Percentiles rank a stretch among this genome's conserved stretches.
Conservation (phyloP, 2,329 filamentous ascomycete species). For the Cladorrhinum sp. region DNA sequence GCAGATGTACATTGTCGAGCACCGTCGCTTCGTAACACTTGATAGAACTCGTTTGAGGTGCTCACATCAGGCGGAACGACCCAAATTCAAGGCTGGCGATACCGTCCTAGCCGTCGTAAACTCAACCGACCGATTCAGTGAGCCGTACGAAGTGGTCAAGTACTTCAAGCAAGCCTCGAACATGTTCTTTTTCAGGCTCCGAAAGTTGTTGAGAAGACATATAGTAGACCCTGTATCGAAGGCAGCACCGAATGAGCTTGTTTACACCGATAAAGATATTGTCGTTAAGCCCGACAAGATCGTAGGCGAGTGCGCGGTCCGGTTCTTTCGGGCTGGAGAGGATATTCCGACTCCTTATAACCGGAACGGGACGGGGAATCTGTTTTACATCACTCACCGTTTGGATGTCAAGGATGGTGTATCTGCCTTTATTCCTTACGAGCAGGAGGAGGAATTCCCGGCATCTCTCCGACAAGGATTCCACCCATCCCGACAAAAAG, state of each 20-base stretch:
- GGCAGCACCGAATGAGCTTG: constrained; percentile 54
- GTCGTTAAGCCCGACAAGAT: constrained; percentile 42
- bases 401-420: constrained; percentile 29
- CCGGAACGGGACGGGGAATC: constrained; percentile 61
- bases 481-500: constrained; percentile 38
- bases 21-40: constrained; percentile 62
- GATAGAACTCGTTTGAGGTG: constrained; percentile 55
- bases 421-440: constrained; percentile 35
- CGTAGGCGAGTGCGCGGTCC: constrained; percentile 56
- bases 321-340: constrained; percentile 47
- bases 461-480: constrained; percentile 52
- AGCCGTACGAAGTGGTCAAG: constrained; percentile 59
- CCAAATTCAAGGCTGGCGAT: constrained; percentile 46
- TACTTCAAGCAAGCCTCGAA: constrained; percentile 29
- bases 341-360: constrained; percentile 62
- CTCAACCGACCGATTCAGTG: constrained; percentile 40
- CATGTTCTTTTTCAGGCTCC: constrained; percentile 42
- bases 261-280: constrained; percentile 50
- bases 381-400: constrained; percentile 59
- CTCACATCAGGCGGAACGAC: constrained; percentile 32
- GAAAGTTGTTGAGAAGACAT: constrained; percentile 51
- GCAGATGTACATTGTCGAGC: constrained; percentile 61
- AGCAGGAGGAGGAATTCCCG: constrained; percentile 27
- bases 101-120: constrained; percentile 51
- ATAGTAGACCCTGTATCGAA: constrained; percentile 34